Conservation (phyloP, 805 yeast species). For the Starmera dryadoides region DNA sequence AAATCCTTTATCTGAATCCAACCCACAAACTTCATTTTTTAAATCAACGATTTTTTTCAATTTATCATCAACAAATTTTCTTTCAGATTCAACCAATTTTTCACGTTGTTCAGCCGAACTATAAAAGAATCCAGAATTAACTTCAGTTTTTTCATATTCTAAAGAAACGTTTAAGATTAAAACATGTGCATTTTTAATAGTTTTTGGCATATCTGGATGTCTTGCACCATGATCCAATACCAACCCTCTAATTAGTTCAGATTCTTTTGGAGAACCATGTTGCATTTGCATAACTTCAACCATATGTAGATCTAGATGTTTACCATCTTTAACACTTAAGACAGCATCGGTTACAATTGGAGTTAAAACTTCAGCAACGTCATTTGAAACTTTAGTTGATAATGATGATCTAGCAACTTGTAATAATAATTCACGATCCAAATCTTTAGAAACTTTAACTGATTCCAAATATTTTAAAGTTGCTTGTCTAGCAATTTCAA, state of each 20-base stretch:
- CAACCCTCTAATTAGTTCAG: constrained; percentile 77
- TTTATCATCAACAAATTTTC: constrained; percentile 91
- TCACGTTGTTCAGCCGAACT: constrained; percentile 95
- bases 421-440: constrained; percentile 80
- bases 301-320: constrained; percentile 86
- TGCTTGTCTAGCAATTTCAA: constrained; percentile 80
- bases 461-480: constrained; percentile 61
- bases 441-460: constrained; percentile 47
- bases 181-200: constrained; percentile 75
- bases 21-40: constrained; percentile 85
- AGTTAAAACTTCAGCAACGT: constrained; percentile 71
- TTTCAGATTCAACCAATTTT: constrained; percentile 85
- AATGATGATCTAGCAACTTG: constrained; percentile 90
- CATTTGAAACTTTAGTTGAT: constrained; percentile 76
- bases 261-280: constrained; percentile 78
- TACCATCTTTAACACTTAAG: constrained; percentile 55
- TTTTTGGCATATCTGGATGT: constrained; percentile 98
- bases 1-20: constrained; percentile 66
- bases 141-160: constrained; percentile 97
- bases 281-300: constrained; percentile 98
- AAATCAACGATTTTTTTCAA: constrained; percentile 85
- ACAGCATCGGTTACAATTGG: constrained; percentile 98
- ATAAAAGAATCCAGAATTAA: constrained; percentile 91
- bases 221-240: constrained; percentile 98
- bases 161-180: constrained; percentile 87